Conservation (phyloP, 2,329 filamentous ascomycete species). For the Parastagonospora avenae region DNA sequence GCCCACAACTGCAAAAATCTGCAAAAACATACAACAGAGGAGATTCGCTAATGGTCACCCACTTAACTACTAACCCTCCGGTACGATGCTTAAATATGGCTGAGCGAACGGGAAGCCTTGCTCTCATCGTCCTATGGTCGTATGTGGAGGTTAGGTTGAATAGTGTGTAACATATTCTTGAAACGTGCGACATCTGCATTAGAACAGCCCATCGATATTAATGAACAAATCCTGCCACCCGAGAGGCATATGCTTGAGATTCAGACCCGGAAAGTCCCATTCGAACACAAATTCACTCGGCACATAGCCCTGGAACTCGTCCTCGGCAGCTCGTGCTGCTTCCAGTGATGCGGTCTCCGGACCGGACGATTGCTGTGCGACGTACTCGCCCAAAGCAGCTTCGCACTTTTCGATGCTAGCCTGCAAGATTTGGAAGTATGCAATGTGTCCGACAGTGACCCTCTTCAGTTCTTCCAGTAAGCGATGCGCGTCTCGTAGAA, state of each 20-base stretch:
- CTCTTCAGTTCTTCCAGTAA: constrained; percentile 52
- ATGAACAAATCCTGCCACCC: constrained; percentile 57
- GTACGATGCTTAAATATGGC: not conserved
- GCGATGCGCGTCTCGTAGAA: constrained; percentile 51
- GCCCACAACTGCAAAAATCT: too few relatives aligned
- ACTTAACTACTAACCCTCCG: too few relatives aligned
- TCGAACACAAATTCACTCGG: constrained; percentile 63
- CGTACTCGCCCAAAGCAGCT: constrained; percentile 49
- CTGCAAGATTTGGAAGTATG: constrained; percentile 56
- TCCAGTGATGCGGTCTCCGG: constrained; percentile 1
- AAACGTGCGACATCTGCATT: not conserved
- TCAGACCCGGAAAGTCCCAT: constrained; percentile 63
- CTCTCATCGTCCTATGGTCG: not conserved
- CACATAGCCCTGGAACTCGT: constrained; percentile 59
- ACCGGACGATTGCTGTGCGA: constrained; percentile 16
- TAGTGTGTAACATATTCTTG: not conserved
- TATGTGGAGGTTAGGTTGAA: not conserved
- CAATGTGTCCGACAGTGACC: constrained; percentile 51
- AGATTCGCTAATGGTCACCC: too few relatives aligned
- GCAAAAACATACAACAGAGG: too few relatives aligned
- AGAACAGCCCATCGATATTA: constrained; percentile 48
- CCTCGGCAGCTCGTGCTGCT: constrained; percentile 42
- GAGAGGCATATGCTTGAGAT: constrained; percentile 56
- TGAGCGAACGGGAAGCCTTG: too few relatives aligned
- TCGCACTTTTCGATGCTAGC: constrained; percentile 59